Base-by-base conservation (phyloP, 441 rosid genomes). In the Brassica balearica region DNA sequence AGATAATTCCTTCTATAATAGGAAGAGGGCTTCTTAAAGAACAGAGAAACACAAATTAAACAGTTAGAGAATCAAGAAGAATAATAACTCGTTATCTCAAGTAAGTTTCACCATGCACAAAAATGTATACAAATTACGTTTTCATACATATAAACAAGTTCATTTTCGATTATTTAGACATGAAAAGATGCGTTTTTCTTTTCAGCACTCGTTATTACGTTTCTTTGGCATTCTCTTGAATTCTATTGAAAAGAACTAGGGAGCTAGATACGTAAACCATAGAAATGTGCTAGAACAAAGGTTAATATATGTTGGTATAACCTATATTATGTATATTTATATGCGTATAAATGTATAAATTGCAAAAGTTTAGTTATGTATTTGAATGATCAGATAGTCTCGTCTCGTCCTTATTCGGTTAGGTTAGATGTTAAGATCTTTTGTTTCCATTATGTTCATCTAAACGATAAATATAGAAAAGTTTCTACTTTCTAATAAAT, bases 101-200 rank as follows among this genome's bases (percentile, higher is more conserved):
- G 81, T 78, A 78, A 78, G 63, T n/a, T 29, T 77, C 76, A 46
- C 48, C 68, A n/a, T 19, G 25, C 63, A 70, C 32, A n/a, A 17
- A 25, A 25, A 2, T 5, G 12, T 11, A 3, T 58, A 17, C 71
- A 65, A 62, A 51, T 15, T 60, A 23, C 8, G 23, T 68, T 48
- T 25, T 43, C 36, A n/a, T 66, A 43, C 48, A 22, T 20, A 32
- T 5, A 29, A 8, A 69, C 17, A 69, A 12, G 14, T 48, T 48
- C 32, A 12, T 48, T 62, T 60, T 14, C 19, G 27, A 62, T 72
- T 9, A 46, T 43, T 8, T 10, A n/a, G 17, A 23, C 27, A 23
- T 23, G 27, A 23, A 23, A 23, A 23, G 27, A 23, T 23, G 27
- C 27, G 27, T 23, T 23, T 23, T 23, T 23, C 27, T 23, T 23